Base-by-base conservation (phyloP, 176 grass and related monocot species). In the Aegilops speltoides region DNA sequence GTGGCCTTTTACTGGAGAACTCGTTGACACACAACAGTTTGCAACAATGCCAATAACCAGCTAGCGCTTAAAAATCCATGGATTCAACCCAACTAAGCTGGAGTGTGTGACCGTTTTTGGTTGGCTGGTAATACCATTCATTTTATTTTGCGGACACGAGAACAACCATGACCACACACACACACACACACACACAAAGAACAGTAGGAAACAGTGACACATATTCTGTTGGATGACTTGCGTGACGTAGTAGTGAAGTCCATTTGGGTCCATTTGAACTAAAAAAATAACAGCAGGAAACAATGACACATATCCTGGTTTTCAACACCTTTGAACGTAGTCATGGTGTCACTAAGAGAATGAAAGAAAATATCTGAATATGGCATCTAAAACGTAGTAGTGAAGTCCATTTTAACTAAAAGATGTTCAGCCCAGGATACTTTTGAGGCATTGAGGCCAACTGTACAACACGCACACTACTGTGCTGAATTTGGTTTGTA, bases 321-420 rank as follows among this genome's bases (percentile, higher is more conserved):
- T 66, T 59, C 9, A 46, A 61, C 64, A 83, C 75, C 65, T 78
- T 68, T 88, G 80, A 78, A 56, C 72, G 34, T 45, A 19, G 32
- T 12, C 16, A 1, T 61, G 62, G 23, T 23, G 83, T 59, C 16
- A 22, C 45, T 68, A 78, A 20, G 9, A 71, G 3, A 79, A 83
- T 3, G 56, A 29, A 62, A 79, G 50, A 60, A 88, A 60, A 88
- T 62, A 72, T 37, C 17, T 66, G 62, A 67, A 81, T 29, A 81
- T 46, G 79, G 2, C n/a, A 81, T 81, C 15, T 80, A 45, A 65
- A 83, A 31, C 29, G 29, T 36, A 19, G 29, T 31, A 88, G 22
- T 60, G 31, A 83, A 79, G 64, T 16, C 41, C 26, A 59, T 38
- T 77, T 78, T 22, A 61, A 31, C 16, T 63, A 6, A 36, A 81